These are phyloP conservation scores for Coniella lustricola DNA, from an alignment of 2,329 filamentous ascomycete species.

Conservation along the genomic window DNA sequence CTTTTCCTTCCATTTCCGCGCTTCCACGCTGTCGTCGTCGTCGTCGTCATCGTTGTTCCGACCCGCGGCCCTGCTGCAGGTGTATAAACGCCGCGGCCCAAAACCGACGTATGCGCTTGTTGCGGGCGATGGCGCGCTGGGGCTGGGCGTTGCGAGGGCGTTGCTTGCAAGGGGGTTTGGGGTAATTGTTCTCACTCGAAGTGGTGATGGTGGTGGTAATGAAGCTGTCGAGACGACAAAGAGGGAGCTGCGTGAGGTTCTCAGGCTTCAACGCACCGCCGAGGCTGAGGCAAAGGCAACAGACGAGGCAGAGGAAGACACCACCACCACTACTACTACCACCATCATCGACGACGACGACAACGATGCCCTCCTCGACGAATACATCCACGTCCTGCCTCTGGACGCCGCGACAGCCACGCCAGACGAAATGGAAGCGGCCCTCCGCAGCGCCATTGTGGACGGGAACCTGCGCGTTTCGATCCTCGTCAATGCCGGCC, in stretches of 20 bases:
- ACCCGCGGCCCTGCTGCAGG: constrained; percentile 13
- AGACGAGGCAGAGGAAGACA: background rate
- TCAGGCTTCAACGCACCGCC: no score
- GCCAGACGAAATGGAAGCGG: constrained; percentile 21
- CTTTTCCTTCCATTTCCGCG: constrained; percentile 20
- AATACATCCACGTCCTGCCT: constrained; percentile 24
- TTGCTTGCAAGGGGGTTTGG: constrained; percentile 28
- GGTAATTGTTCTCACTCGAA: constrained; percentile 27
- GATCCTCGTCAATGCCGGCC: constrained; percentile 29
- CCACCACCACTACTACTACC: background rate
- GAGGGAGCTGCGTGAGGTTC: constrained; percentile 17
- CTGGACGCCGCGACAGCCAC: constrained; percentile 25
- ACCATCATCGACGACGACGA: no score
- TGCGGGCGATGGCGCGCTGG: constrained; percentile 29
- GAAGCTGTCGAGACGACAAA: constrained; percentile 22
- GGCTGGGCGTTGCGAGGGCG: constrained; percentile 26
- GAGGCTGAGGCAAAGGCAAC: no score
- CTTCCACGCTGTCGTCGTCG: no score
- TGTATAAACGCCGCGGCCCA: constrained; percentile 20
- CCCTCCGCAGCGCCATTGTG: constrained; percentile 18
- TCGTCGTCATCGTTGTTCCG: no score
- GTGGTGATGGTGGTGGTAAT: constrained; percentile 19
- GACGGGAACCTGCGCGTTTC: constrained; percentile 21
- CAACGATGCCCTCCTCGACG: constrained; percentile 14
- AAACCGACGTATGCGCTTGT: constrained; percentile 25